Conservation (phyloP, 139 green algal species). For the Tetraselmis striata region DNA sequence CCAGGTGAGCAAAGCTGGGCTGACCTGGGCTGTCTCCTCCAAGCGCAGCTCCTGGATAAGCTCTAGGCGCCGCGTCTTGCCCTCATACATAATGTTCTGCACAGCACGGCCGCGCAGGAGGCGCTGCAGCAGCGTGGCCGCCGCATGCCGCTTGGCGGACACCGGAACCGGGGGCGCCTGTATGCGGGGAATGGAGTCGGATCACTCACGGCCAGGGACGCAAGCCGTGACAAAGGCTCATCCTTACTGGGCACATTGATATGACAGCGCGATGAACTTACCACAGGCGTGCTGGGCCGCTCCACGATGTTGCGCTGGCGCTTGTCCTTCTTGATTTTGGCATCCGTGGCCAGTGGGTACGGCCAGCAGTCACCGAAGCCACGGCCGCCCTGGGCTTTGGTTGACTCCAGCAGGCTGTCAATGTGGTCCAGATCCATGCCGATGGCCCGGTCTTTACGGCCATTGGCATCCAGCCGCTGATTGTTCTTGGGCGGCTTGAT, state of each 20-base stretch:
- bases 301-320: constrained; percentile 18
- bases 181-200: too few relatives aligned
- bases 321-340: neutral
- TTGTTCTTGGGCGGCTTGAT: neutral
- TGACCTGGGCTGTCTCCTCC: neutral
- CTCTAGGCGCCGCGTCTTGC: constrained; percentile 39
- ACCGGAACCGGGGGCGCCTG: neutral
- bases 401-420: constrained; percentile 42
- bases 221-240: too few relatives aligned
- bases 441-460: constrained; percentile 8
- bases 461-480: neutral
- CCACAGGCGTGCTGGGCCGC: constrained; percentile 29
- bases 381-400: constrained; percentile 33
- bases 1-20: too few relatives aligned
- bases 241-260: too few relatives aligned
- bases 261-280: too few relatives aligned
- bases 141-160: constrained; percentile 13
- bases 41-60: constrained; percentile 34
- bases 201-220: too few relatives aligned
- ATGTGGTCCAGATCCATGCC: constrained; percentile 52
- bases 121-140: constrained; percentile 62
- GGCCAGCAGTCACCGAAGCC: constrained; percentile 60
- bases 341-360: constrained; percentile 15
- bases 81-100: constrained; percentile 69
- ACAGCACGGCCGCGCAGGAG: constrained; percentile 68